phyloP scores from a whole-genome alignment of 164 flowering plant genomes.

The Tetrastigma voinierianum region DNA sequence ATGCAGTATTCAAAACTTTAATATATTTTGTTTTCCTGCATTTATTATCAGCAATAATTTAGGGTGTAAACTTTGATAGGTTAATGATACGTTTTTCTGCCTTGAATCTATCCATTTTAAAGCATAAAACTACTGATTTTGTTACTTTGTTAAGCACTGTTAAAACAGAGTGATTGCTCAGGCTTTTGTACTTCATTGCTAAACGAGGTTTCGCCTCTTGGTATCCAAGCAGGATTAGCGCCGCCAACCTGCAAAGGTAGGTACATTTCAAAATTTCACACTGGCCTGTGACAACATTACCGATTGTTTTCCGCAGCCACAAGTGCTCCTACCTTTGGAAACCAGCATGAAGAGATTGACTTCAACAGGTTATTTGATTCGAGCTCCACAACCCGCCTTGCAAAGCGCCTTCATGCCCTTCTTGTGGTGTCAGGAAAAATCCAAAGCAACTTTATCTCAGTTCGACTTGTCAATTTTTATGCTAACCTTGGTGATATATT shows the following conservation, averaged over 20 bases:
- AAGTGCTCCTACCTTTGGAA: constrained; percentile 15
- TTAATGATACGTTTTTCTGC: too few relatives aligned
- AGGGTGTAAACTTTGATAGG: too few relatives aligned
- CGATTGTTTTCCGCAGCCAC: constrained; percentile 14
- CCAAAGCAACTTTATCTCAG: constrained; percentile 32
- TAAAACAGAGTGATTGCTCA: too few relatives aligned
- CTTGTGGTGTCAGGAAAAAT: constrained; percentile 55
- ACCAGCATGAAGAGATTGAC: constrained; percentile 29
- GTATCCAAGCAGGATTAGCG: constrained; percentile 28
- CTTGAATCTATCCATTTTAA: too few relatives aligned
- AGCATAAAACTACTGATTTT: too few relatives aligned
- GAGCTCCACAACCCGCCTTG: constrained; percentile 38
- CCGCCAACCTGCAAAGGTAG: constrained; percentile 25
- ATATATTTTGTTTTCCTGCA: too few relatives aligned
- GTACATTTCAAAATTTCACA: constrained; percentile 14
- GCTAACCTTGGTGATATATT: constrained; percentile 44
- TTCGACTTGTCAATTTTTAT: constrained; percentile 59
- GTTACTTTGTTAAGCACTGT: too few relatives aligned
- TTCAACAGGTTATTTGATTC: constrained; percentile 41
- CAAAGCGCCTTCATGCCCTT: constrained; percentile 53
- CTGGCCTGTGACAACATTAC: constrained; percentile 2
- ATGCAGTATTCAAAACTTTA: too few relatives aligned
- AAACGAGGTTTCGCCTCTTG: too few relatives aligned
- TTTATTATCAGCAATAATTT: too few relatives aligned
- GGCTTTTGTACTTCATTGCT: too few relatives aligned